phyloP scores from a whole-genome alignment of 495 filamentous ascomycete genomes.

The Penicillium bovifimosum region DNA sequence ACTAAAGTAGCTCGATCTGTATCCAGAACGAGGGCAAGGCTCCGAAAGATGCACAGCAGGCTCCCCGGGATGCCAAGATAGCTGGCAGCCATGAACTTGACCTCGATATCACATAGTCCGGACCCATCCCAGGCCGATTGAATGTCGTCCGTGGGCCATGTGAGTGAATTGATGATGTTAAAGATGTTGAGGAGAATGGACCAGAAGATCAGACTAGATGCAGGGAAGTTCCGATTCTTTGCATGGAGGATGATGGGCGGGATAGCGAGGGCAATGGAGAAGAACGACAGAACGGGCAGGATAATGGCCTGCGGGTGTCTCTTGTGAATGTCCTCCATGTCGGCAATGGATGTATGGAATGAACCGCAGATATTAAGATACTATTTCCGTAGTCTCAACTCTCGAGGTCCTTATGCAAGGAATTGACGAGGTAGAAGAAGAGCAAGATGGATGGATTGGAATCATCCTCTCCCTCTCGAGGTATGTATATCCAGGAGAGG shows the following conservation, averaged over 20 bases:
- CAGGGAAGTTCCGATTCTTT: slow-evolving; percentile 41
- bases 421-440: background rate
- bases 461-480: background rate
- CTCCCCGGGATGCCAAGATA: slow-evolving; percentile 59
- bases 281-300: slow-evolving; percentile 47
- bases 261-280: slow-evolving; percentile 52
- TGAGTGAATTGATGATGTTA: slow-evolving; percentile 68
- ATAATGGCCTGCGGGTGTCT: slow-evolving; percentile 32
- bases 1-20: slow-evolving; percentile 54
- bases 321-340: slow-evolving; percentile 3
- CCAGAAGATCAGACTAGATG: slow-evolving; percentile 58
- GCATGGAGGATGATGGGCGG: slow-evolving; percentile 35
- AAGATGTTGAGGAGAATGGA: slow-evolving; percentile 59
- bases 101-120: slow-evolving; percentile 78
- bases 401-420: too few relatives aligned
- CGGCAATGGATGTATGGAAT: background rate
- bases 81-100: slow-evolving; percentile 59
- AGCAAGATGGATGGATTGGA: background rate
- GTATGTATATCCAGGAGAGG: background rate
- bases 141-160: slow-evolving; percentile 74
- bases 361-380: background rate
- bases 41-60: slow-evolving; percentile 65
- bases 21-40: slow-evolving; percentile 63
- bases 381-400: background rate
- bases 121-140: slow-evolving; percentile 64